Conservation (phyloP, 352 stramenopile genomes). For the Pythium myriotylum region DNA sequence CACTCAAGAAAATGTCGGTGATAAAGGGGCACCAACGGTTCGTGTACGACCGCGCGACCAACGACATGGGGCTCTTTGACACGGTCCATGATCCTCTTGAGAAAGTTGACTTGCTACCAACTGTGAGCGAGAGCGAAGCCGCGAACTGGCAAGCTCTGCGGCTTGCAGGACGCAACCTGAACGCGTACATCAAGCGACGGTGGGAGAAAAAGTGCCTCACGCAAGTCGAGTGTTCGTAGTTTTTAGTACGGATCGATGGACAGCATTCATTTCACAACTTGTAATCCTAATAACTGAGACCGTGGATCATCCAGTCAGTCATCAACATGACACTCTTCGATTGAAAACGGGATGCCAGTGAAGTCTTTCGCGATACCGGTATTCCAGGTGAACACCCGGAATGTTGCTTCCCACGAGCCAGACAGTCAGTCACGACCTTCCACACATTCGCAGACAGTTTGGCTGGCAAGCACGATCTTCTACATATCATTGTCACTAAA, state of each 20-base stretch:
- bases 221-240: slow-evolving; percentile 22
- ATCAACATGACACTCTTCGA: too few species aligned
- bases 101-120: slow-evolving; percentile 32
- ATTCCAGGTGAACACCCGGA: too few species aligned
- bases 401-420: too few species aligned
- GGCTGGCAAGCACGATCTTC: too few species aligned
- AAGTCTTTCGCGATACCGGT: too few species aligned
- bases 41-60: slow-evolving; percentile 40
- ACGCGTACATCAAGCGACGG: slow-evolving; percentile 47
- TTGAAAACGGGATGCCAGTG: too few species aligned
- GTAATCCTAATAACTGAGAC: too few species aligned
- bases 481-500: too few species aligned
- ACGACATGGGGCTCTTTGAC: slow-evolving; percentile 38
- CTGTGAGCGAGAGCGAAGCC: slow-evolving; percentile 20
- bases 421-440: too few species aligned
- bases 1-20: slow-evolving; percentile 40
- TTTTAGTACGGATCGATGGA: background rate
- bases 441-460: too few species aligned
- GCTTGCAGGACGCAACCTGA: slow-evolving; percentile 34
- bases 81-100: slow-evolving; percentile 40
- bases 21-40: slow-evolving; percentile 36
- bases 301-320: too few species aligned
- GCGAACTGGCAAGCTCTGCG: slow-evolving; percentile 10
- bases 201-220: slow-evolving; percentile 43
- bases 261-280: background rate